Evolutionary conservation across 169 alveolate genomes (phyloP), one percentile per base, ranked within the genome.

Genomic region (Cryptosporidium viatorum): DNA sequence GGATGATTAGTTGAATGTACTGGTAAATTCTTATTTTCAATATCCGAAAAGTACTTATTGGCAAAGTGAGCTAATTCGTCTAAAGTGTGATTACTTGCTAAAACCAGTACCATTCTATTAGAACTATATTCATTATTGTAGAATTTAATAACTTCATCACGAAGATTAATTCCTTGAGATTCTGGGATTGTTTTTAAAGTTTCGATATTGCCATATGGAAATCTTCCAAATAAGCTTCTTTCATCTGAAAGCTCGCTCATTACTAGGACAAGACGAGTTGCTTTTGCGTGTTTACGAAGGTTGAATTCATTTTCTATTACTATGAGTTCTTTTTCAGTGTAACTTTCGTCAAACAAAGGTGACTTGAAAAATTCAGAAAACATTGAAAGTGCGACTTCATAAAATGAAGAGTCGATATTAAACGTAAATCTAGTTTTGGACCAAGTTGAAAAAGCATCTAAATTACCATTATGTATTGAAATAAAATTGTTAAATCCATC

Each of bases 231-330:
- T 10, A 69, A 16, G 10, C 92, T 85, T 31, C 74, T 92, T 69
- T 74, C 65, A 69, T 86, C 91, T 31, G 91, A 59, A 2, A 68
- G 33, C 4, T 60, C 58, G 70, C 2, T 1, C 5, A 68, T 9
- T 1, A 85, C 86, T 1, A 33, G 86, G 45, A 69, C 12, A 48
- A 84, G 60, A 84, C 91, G 84, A 51, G 91, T 1, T 2, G 7
- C 5, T 18, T 93, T 95, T 29, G 52, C 67, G 43, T 85, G 59
- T 41, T 71, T 62, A 52, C 91, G 86, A 71, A 91, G 92, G 41
- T 91, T 87, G 60, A 71, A 86, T 71, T 94, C 96, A 73, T 91
- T 71, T 58, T 94, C 95, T 16, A 95, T 93, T 26, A 95, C 96
- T 70, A 92, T 87, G 33, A 95, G 85, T 71, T 95, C 96, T 71